These are phyloP conservation scores for Solanum pimpinellifolium DNA, from an alignment of 257 asterid genomes.

Conservation along the genomic window DNA sequence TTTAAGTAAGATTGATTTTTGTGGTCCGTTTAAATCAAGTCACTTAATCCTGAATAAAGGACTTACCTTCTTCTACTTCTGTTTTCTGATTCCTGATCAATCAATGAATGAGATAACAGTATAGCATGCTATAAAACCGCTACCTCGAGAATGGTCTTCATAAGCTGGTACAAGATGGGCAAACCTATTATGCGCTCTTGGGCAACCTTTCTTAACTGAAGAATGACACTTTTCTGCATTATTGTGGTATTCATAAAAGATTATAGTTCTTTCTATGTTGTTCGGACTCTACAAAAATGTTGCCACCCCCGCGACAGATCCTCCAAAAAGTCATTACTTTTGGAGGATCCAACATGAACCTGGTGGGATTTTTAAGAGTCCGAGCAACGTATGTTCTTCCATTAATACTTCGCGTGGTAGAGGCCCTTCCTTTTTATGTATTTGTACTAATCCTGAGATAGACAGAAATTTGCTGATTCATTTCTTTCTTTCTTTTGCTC, in stretches of 20 bases:
- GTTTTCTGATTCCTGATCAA: background rate
- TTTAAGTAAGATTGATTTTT: background rate
- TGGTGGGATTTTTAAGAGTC: background rate
- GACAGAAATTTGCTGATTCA: background rate
- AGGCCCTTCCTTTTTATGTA: background rate
- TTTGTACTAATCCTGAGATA: background rate
- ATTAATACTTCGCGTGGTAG: background rate
- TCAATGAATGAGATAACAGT: background rate
- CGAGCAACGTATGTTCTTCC: background rate
- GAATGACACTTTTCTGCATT: background rate
- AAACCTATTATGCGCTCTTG: background rate
- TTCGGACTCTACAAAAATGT: background rate
- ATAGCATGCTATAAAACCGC: background rate
- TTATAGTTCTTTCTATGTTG: background rate
- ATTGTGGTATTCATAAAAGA: background rate
- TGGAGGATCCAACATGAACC: background rate
- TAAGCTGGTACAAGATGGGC: background rate
- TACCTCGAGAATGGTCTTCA: background rate
- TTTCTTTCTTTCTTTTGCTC: conserved; percentile 1
- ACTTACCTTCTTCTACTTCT: background rate
- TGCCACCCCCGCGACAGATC: background rate
- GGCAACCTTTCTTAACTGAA: background rate
- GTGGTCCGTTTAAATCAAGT: background rate
- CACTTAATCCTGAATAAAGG: background rate
- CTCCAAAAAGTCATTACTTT: background rate